phyloP scores from a whole-genome alignment of 805 yeast species.

The Metschnikowia baotianmanensis region DNA sequence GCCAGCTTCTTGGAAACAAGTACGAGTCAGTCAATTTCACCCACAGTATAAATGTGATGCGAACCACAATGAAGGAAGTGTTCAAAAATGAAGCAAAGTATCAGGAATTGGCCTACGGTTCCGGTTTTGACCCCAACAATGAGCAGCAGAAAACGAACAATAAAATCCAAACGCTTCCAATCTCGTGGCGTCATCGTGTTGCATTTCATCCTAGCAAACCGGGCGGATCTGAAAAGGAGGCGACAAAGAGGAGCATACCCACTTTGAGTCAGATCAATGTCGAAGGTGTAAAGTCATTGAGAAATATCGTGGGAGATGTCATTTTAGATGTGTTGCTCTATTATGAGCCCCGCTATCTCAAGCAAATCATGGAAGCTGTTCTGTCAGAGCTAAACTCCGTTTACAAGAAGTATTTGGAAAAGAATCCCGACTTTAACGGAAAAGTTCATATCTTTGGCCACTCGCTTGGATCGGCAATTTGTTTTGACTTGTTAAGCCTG shows the following conservation, averaged over 20 bases:
- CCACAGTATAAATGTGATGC: constrained; percentile 70
- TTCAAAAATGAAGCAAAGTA: constrained; percentile 39
- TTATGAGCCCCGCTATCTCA: constrained; percentile 63
- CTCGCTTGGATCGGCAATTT: constrained; percentile 85
- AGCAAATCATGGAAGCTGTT: constrained; percentile 62
- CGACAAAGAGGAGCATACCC: constrained; percentile 50
- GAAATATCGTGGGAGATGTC: constrained; percentile 83
- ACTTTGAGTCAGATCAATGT: constrained; percentile 70
- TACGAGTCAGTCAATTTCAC: constrained; percentile 83
- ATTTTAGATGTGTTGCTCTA: constrained; percentile 78
- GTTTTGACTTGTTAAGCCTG: constrained; percentile 66
- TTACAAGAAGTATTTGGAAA: constrained; percentile 53
- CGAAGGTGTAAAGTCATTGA: constrained; percentile 70
- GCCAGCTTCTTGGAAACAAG: constrained; percentile 78
- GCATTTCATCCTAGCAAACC: constrained; percentile 54
- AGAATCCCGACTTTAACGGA: constrained; percentile 75
- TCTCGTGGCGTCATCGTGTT: constrained; percentile 84
- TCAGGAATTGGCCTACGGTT: constrained; percentile 31
- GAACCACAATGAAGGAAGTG: constrained; percentile 54
- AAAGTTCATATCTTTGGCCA: constrained; percentile 84
- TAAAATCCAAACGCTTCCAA: constrained; percentile 83
- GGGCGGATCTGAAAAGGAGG: constrained; percentile 31
- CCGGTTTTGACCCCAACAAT: constrained; percentile 18
- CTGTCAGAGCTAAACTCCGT: constrained; percentile 61
- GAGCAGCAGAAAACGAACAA: constrained; percentile 38